Conservation (phyloP, 257 asterid species). For the Voacanga thouarsii region DNA sequence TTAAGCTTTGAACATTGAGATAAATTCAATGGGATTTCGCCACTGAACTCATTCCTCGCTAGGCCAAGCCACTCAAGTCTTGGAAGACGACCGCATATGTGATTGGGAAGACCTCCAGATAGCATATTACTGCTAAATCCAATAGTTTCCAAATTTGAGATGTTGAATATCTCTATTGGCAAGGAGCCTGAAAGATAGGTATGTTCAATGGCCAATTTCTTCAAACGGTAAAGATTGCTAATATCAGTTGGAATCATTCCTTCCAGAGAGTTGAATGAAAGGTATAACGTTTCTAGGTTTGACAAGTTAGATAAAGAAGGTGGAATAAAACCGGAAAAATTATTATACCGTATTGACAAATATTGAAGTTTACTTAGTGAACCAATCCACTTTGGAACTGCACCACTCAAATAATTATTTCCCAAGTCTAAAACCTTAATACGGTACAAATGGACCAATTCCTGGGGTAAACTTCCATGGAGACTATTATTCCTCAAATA, state of each 20-base stretch:
- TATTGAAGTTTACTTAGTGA: constrained; percentile 9
- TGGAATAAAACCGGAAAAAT: constrained; percentile 16
- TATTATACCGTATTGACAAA: not conserved
- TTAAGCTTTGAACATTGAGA: too few relatives aligned
- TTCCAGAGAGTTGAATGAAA: constrained; percentile 3
- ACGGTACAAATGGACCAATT: constrained; percentile 3
- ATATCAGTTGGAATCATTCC: constrained; percentile 14
- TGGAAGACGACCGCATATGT: constrained; percentile 17
- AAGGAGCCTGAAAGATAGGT: constrained; percentile 15
- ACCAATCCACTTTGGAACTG: constrained; percentile 15
- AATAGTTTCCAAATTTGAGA: constrained; percentile 12
- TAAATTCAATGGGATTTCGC: too few relatives aligned
- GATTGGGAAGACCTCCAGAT: constrained; percentile 12
- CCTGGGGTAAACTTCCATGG: constrained; percentile 22
- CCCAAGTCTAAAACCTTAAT: constrained; percentile 6
- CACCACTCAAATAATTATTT: constrained; percentile 20
- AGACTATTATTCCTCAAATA: constrained; percentile 18
- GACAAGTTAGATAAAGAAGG: constrained; percentile 15
- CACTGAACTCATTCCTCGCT: too few relatives aligned
- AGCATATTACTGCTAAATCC: not conserved
- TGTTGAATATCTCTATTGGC: constrained; percentile 16
- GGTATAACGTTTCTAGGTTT: not conserved
- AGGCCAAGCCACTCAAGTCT: not conserved
- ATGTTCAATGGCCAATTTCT: constrained; percentile 19
- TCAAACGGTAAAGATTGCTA: constrained; percentile 16